A percentile compares a stretch with the other conserved stretches of the same genome.
Conservation (phyloP, 75 land plant species). For the Cunninghamia lanceolata region DNA sequence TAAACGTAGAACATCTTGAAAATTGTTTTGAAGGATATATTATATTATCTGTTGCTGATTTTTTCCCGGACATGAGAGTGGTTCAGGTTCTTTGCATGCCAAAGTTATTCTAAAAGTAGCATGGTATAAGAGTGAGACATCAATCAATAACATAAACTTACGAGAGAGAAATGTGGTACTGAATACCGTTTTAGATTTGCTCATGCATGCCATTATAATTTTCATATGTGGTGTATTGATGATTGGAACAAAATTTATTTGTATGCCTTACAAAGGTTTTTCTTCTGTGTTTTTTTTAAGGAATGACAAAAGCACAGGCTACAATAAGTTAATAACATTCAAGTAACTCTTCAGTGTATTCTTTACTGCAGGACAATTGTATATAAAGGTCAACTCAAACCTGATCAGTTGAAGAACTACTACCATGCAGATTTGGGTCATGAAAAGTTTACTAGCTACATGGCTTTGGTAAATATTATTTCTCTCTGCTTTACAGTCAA, state of each 20-base stretch:
- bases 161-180: neutral
- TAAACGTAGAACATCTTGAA: neutral
- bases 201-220: neutral
- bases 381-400: constrained; percentile 98
- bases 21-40: neutral
- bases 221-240: neutral
- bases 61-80: neutral
- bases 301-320: neutral
- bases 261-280: neutral
- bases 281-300: neutral
- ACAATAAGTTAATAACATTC: neutral
- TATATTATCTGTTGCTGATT: neutral
- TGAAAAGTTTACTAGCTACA: constrained; percentile 95
- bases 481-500: constrained; percentile 15
- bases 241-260: neutral
- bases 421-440: constrained; percentile 86
- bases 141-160: neutral
- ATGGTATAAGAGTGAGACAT: neutral
- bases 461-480: constrained; percentile 89
- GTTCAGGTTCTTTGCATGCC: neutral
- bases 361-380: constrained; percentile 76
- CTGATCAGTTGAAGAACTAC: constrained; percentile 80
- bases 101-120: neutral
- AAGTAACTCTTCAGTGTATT: neutral
- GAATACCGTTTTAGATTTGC: neutral